Evolutionary conservation across 768 basidiomycete species (phyloP).

Genomic region (Xerocomellus dryophilus): DNA sequence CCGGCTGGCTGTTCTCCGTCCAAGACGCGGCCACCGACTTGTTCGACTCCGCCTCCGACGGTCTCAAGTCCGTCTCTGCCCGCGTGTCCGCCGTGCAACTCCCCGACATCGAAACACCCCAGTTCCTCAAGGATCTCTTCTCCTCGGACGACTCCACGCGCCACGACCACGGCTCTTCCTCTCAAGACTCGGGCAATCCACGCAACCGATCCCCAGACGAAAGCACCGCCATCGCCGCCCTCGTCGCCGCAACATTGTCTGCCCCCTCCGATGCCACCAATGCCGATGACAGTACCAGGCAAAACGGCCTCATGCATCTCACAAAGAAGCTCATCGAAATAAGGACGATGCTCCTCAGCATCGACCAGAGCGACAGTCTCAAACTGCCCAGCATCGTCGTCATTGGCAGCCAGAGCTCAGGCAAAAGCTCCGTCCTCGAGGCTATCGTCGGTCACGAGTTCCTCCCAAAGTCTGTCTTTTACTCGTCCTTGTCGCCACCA

Average conservation of each 20-base stretch:
- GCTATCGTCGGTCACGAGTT: conserved; percentile 98
- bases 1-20: conserved; percentile 60
- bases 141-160: conserved; percentile 31
- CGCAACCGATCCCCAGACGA: conserved; percentile 49
- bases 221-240: conserved; percentile 64
- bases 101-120: conserved; percentile 52
- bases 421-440: conserved; percentile 96
- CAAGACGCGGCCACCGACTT: conserved; percentile 61
- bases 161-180: conserved; percentile 32
- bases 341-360: conserved; percentile 87
- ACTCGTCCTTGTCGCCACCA: background rate
- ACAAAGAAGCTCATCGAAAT: conserved; percentile 97
- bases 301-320: conserved; percentile 88
- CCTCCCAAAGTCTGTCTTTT: conserved; percentile 83
- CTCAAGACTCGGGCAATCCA: conserved; percentile 36
- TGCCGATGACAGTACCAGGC: conserved; percentile 38
- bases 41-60: conserved; percentile 69
- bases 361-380: conserved; percentile 92
- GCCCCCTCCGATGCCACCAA: conserved; percentile 59
- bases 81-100: conserved; percentile 61
- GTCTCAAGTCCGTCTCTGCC: conserved; percentile 56
- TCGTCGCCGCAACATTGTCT: conserved; percentile 75
- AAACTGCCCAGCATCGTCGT: conserved; percentile 98
- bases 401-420: conserved; percentile 96
- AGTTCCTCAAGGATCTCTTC: conserved; percentile 70